Base-by-base conservation (phyloP, 306 rosid species). In the Begonia loranthoides region DNA sequence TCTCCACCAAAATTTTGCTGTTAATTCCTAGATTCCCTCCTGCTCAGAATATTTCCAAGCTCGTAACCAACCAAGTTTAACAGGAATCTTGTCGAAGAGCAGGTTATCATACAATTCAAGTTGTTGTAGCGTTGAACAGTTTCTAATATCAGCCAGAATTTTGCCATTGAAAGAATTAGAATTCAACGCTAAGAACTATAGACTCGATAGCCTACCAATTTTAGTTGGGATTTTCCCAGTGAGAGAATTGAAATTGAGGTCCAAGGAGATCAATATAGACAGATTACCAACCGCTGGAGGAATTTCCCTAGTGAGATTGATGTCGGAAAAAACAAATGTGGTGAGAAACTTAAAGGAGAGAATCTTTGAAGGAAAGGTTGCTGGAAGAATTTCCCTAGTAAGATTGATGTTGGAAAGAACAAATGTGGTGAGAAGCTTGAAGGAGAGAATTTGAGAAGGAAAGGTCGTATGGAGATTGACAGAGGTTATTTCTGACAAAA, bases 211-310 rank as follows among this genome's bases (percentile, higher is more conserved):
- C 50, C 59, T 73, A 49, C 97, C 97, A 19, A 82, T 72, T 56
- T 64, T 73, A 12, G 64, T 58, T 6, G 97, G 95, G 55, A 89
- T 84, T 15, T 52, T 64, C 48, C 95, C 97, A 55, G 90, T 69
- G 24, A 89, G 69, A 65, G 84, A 70, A 60, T 89, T 89, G 81
- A 50, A 89, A 68, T 95, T 82, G 59, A 89, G 87, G 79, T 84
- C 81, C 61, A 89, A 63, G 49, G 74, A 71, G 54, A 66, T 63
- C 69, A 89, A 69, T 11, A 81, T 73, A 4, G 97, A 81, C 66
- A 84, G 54, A 69, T 89, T 84, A 66, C 93, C 87, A 39, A 89
- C 45, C 10, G 78, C 58, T 41, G 41, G 62, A 33, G 95, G 93
- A 61, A n/a, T n/a, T n/a, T n/a, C n/a, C n/a, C n/a, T n/a, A n/a